Percentiles rank a stretch among this genome's conserved stretches.
phyloP scores from a whole-genome alignment of 768 basidiomycete genomes.

The Daedaleopsis nitida region DNA sequence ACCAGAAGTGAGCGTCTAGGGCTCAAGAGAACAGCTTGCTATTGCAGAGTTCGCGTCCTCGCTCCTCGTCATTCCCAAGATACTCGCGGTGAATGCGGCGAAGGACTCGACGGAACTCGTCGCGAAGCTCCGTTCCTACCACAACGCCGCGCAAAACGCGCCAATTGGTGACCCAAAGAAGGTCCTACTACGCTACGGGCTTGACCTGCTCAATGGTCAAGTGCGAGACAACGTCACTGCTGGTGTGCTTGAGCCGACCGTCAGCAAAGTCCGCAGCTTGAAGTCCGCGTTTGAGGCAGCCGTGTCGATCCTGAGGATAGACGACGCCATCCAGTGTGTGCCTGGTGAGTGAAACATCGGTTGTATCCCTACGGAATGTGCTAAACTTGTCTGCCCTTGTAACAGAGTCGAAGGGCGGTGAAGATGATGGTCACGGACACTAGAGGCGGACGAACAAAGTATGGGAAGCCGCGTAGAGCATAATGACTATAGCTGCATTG shows the following conservation, averaged over 20 bases:
- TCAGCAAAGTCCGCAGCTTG: slow-evolving; percentile 95
- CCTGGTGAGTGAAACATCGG: slow-evolving; percentile 58
- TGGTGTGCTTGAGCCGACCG: slow-evolving; percentile 93
- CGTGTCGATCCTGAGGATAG: slow-evolving; percentile 91
- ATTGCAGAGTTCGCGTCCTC: slow-evolving; percentile 98
- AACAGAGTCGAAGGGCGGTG: slow-evolving; percentile 64
- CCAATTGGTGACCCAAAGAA: slow-evolving; percentile 91
- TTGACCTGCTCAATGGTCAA: slow-evolving; percentile 93
- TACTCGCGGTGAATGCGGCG: slow-evolving; percentile 95
- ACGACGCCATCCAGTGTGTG: slow-evolving; percentile 91
- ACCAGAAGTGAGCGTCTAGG: slow-evolving; percentile 47
- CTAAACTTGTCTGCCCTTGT: slow-evolving; percentile 2
- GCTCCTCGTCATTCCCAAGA: slow-evolving; percentile 93
- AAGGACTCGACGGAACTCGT: slow-evolving; percentile 98
- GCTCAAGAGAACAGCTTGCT: slow-evolving; percentile 96
- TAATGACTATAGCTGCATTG: slow-evolving; percentile 13
- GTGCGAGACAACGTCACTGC: slow-evolving; percentile 93
- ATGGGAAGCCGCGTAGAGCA: slow-evolving; percentile 5
- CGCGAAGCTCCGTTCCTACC: slow-evolving; percentile 94
- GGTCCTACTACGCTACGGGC: slow-evolving; percentile 85
- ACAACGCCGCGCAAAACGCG: slow-evolving; percentile 95
- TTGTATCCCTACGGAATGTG: background rate
- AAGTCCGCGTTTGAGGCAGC: slow-evolving; percentile 98
- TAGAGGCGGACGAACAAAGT: slow-evolving; percentile 34
- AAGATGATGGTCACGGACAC: slow-evolving; percentile 77